Evolutionary conservation across 768 basidiomycete species (phyloP).

Genomic region (Podaxis sp.): DNA sequence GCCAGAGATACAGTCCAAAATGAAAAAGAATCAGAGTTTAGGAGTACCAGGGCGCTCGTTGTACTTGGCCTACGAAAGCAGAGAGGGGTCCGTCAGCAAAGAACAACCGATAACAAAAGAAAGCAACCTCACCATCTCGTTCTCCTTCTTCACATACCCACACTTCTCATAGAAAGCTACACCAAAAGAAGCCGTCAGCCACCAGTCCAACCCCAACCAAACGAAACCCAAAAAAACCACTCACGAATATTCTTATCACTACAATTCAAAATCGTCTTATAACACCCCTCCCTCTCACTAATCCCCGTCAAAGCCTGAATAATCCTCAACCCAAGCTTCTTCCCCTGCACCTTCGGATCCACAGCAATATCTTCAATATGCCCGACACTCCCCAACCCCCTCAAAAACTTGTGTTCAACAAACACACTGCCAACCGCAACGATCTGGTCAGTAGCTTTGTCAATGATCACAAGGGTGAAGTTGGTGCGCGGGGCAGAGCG

Average conservation of each 20-base stretch:
- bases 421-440: constrained; percentile 83
- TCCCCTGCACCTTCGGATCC: constrained; percentile 82
- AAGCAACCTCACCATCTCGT: constrained; percentile 75
- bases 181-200: constrained; percentile 12
- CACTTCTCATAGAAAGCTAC: constrained; percentile 97
- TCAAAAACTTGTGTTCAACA: constrained; percentile 92
- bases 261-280: constrained; percentile 98
- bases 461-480: constrained; percentile 82
- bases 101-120: constrained; percentile 34
- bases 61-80: constrained; percentile 8
- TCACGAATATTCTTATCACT: constrained; percentile 86
- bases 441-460: constrained; percentile 70
- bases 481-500: constrained; percentile 62
- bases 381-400: constrained; percentile 81
- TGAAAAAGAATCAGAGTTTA: constrained; percentile 4
- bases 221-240: constrained; percentile 31
- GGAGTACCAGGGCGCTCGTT: constrained; percentile 6
- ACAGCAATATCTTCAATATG: constrained; percentile 99
- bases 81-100: not conserved
- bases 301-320: constrained; percentile 85
- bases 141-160: constrained; percentile 87
- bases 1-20: not conserved
- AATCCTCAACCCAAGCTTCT: constrained; percentile 84
- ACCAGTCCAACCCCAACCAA: not conserved
- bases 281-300: constrained; percentile 77